Conservation (phyloP, 352 stramenopile species). For the Phytophthora crassamura region DNA sequence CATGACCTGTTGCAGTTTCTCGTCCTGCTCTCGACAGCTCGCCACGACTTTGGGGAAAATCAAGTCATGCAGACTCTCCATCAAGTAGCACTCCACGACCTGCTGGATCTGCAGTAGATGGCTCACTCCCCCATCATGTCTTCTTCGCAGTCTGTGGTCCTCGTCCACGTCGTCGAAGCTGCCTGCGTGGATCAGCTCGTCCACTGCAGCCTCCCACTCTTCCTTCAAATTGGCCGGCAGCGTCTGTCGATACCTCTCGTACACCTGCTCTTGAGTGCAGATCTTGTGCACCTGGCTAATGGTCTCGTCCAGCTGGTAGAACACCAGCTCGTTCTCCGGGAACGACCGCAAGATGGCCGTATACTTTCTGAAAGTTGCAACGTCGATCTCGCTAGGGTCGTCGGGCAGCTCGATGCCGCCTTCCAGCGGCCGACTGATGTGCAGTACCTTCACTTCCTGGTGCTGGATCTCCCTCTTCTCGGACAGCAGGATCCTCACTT, state of each 20-base stretch:
- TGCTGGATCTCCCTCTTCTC: conserved; percentile 58
- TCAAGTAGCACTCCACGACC: conserved; percentile 84
- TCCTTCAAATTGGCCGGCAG: conserved; percentile 54
- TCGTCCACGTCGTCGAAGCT: conserved; percentile 56
- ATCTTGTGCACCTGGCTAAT: conserved; percentile 69
- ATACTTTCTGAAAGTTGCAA: conserved; percentile 74
- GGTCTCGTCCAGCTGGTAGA: conserved; percentile 70
- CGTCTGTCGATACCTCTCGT: conserved; percentile 50
- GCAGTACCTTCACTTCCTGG: conserved; percentile 69
- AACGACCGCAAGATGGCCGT: conserved; percentile 81
- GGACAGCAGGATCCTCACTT: conserved; percentile 78
- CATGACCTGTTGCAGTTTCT: conserved; percentile 49
- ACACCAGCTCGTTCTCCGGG: conserved; percentile 78
- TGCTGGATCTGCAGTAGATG: conserved; percentile 79
- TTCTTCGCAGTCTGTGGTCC: conserved; percentile 23
- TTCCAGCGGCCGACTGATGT: conserved; percentile 73
- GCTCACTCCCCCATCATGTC: conserved; percentile 25
- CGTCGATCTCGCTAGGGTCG: conserved; percentile 77
- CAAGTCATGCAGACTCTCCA: conserved; percentile 68
- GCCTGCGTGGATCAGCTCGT: conserved; percentile 55
- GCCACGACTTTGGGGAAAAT: conserved; percentile 60
- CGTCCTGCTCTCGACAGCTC: conserved; percentile 58
- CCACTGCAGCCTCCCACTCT: conserved; percentile 66
- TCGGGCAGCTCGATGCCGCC: conserved; percentile 71
- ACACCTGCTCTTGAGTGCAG: conserved; percentile 54